Percentiles rank a stretch among this genome's conserved stretches.
Evolutionary conservation across 2,329 filamentous ascomycete genomes (phyloP).

Genomic region (Xylogone sp.): DNA sequence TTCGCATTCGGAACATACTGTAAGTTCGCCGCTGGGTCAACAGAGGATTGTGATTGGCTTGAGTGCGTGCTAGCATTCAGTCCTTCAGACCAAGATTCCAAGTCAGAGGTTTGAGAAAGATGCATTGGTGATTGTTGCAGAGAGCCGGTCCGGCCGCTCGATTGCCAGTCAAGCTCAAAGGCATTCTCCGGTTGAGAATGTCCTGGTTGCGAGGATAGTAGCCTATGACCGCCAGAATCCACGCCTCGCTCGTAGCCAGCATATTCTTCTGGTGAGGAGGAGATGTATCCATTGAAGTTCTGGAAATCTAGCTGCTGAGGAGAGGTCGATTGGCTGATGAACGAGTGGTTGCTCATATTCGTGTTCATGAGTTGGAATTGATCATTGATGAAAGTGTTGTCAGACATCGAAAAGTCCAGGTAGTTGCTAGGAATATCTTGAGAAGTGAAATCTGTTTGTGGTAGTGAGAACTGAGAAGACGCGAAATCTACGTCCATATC

Average conservation of each 20-base stretch:
- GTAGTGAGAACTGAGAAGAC: background rate
- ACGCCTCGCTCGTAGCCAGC: background rate
- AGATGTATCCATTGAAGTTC: background rate
- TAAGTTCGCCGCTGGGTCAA: background rate
- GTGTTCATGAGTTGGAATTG: background rate
- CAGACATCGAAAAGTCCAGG: background rate
- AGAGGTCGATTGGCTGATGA: background rate
- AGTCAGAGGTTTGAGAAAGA: too few relatives aligned
- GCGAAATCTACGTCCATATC: background rate
- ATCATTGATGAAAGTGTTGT: background rate
- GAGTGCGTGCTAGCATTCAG: background rate
- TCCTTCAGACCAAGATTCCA: too few relatives aligned
- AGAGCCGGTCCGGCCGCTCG: background rate
- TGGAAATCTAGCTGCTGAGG: background rate
- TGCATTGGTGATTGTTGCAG: too few relatives aligned
- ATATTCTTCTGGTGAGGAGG: background rate
- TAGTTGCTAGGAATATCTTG: background rate
- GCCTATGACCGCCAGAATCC: background rate
- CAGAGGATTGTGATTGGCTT: background rate
- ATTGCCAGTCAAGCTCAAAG: constrained; percentile 30
- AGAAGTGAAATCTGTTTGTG: background rate
- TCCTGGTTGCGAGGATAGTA: constrained; percentile 13
- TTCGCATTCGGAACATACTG: background rate
- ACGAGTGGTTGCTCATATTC: background rate
- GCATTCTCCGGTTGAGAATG: constrained; percentile 38